phyloP scores from a whole-genome alignment of 1,284 basidiomycete species.

The Cutaneotrichosporon curvatum region DNA sequence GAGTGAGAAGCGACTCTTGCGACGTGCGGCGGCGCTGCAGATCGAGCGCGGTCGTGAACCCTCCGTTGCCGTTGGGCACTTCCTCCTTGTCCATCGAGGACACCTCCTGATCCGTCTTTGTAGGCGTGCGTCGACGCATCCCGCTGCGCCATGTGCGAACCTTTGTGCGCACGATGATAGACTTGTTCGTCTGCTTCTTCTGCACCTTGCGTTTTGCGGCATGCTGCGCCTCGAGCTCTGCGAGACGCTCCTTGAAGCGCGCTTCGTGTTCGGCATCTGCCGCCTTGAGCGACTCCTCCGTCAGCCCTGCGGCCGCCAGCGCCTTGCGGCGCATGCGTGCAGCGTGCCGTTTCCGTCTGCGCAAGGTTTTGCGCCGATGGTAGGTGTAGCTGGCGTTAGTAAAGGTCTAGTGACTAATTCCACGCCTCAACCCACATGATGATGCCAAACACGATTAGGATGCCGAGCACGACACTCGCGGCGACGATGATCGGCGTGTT shows the following conservation, averaged over 20 bases:
- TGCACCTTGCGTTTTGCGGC: conserved; percentile 13
- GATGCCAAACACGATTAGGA: conserved; percentile 35
- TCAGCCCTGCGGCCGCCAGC: conserved; percentile 33
- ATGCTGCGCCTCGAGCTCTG: conserved; percentile 31
- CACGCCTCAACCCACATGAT: conserved; percentile 26
- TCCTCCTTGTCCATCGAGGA: neutral
- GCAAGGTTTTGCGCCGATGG: conserved; percentile 33
- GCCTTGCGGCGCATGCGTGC: conserved; percentile 37
- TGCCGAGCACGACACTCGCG: conserved; percentile 37
- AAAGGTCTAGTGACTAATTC: neutral
- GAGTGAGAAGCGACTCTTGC: conserved; percentile 1
- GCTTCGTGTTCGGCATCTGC: conserved; percentile 14
- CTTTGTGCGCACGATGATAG: conserved; percentile 26
- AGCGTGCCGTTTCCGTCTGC: conserved; percentile 31
- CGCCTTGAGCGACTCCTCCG: conserved; percentile 25
- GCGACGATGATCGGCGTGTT: conserved; percentile 43
- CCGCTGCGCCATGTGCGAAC: conserved; percentile 33
- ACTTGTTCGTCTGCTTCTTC: conserved; percentile 17
- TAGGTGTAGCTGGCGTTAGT: conserved; percentile 27
- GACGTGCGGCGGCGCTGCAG: neutral
- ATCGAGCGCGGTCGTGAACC: neutral
- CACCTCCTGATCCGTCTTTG: conserved; percentile 5
- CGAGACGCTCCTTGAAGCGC: conserved; percentile 27
- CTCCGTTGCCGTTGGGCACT: neutral
- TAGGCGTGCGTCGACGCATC: conserved; percentile 13